phyloP scores from a whole-genome alignment of 2,329 filamentous ascomycete species.

The Metarhizium sp. region DNA sequence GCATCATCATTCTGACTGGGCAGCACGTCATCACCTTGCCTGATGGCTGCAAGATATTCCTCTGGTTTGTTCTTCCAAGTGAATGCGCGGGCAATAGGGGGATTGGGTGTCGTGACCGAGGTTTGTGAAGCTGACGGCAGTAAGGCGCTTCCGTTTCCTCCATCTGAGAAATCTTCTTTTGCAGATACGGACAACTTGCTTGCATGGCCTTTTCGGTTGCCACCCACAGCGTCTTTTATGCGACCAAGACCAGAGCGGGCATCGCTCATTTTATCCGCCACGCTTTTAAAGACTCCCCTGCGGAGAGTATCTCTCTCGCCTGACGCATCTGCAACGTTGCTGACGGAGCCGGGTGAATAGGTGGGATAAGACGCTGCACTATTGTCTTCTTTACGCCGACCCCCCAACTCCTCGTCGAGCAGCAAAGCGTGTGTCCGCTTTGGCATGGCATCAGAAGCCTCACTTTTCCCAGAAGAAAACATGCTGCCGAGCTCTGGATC shows the following conservation, averaged over 20 bases:
- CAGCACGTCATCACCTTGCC: conserved; percentile 23
- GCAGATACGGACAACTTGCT: conserved; percentile 37
- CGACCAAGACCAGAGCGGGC: conserved; percentile 73
- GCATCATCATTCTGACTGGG: conserved; percentile 15
- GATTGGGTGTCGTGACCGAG: conserved; percentile 23
- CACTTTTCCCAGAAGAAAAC: conserved; percentile 46
- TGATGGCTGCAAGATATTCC: conserved; percentile 40
- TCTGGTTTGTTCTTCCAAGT: conserved; percentile 57
- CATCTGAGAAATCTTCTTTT: conserved; percentile 43
- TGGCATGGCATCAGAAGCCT: conserved; percentile 24
- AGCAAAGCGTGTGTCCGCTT: conserved; percentile 42
- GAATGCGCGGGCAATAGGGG: conserved; percentile 39
- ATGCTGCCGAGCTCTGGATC: conserved; percentile 36
- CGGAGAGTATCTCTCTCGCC: conserved; percentile 49
- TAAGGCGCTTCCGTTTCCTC: conserved; percentile 6
- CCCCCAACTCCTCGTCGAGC: conserved; percentile 41
- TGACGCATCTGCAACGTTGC: conserved; percentile 36
- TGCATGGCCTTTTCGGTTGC: conserved; percentile 41
- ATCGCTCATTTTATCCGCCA: conserved; percentile 70
- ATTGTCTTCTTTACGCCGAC: conserved; percentile 35
- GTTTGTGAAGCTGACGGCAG: conserved; percentile 9
- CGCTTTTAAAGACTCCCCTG: conserved; percentile 65
- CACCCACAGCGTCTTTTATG: conserved; percentile 77
- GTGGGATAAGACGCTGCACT: conserved; percentile 31
- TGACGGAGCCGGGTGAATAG: conserved; percentile 33